Base-by-base conservation (phyloP, 73 alveolate genomes). In the Paramecium biaurelia region DNA sequence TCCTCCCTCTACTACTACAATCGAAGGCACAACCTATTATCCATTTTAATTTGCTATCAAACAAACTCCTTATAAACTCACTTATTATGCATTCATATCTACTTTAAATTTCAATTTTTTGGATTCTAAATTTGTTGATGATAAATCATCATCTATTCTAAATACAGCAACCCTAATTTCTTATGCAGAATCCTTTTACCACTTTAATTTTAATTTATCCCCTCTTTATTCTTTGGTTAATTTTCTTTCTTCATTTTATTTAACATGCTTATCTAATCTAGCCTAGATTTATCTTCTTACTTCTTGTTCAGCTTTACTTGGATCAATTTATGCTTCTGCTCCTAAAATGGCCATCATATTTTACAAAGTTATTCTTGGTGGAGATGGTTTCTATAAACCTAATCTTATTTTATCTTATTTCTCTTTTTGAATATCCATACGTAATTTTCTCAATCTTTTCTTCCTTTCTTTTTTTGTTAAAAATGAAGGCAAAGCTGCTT, bases 1-100 rank as follows among this genome's bases (percentile, higher is more conserved):
- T 12, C 99, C 99, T 37, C 99, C 99, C 90, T 97, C 99, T 43
- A 93, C 98, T 4, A 96, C 76, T 35, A 97, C 94, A 41, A 97
- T 38, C 32, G 93, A 85, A 20, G 98, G 98, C 14, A 94, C 88
- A 5, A 93, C 92, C n/a, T 38, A 63, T 86, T 93, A 45, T 15
- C 90, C 95, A 11, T 85, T 93, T 85, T 85, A 85, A 34, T 70
- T 68, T 79, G 93, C 86, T 26, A 87, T 95, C 18, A 96, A 67
- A 21, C 96, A 85, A 38, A 94, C 82, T 2, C 99, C 99, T n/a
- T 94, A 93, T 57, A 97, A 79, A 32, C 92, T 93, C 42, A 85
- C 85, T 92, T 97, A 94, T 43, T 93, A 76, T 28, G 99, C 98
- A 90, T 96, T 97, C 85, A 57, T 95, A 38, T 92, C 94, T 15